These are phyloP conservation scores for Aspergillus panamensis DNA, from an alignment of 495 filamentous ascomycete genomes.

Conservation along the genomic window DNA sequence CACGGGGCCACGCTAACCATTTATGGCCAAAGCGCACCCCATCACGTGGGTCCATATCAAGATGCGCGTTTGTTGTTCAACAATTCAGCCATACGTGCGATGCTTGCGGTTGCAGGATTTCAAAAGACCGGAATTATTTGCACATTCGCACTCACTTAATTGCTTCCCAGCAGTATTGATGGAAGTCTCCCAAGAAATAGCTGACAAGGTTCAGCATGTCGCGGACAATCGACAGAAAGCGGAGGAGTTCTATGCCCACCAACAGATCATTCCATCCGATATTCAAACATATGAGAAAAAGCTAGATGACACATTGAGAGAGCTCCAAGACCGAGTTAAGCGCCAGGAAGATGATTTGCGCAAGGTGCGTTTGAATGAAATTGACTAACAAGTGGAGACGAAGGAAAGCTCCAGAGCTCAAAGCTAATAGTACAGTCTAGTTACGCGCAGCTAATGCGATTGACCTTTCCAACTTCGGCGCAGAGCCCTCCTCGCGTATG, in stretches of 20 bases:
- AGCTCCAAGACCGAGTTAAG: slow-evolving; percentile 60
- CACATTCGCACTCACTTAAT: background rate
- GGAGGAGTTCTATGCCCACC: slow-evolving; percentile 33
- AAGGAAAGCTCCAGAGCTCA: background rate
- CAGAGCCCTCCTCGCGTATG: slow-evolving; percentile 46
- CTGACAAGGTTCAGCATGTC: slow-evolving; percentile 40
- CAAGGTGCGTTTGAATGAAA: slow-evolving; percentile 32
- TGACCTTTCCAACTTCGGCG: slow-evolving; percentile 37
- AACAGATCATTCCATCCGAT: slow-evolving; percentile 32
- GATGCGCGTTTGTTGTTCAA: background rate
- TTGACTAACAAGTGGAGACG: background rate
- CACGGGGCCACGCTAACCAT: slow-evolving; percentile 25
- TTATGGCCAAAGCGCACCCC: background rate
- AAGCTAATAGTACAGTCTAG: slow-evolving; percentile 29
- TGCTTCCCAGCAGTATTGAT: slow-evolving; percentile 19
- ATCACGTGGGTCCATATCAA: slow-evolving; percentile 16
- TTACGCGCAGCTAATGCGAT: slow-evolving; percentile 41
- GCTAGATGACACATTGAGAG: slow-evolving; percentile 61
- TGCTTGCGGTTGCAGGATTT: background rate
- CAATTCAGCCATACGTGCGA: background rate
- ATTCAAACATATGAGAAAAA: slow-evolving; percentile 44
- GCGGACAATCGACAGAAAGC: slow-evolving; percentile 35
- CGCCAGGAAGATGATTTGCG: slow-evolving; percentile 62
- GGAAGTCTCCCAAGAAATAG: slow-evolving; percentile 32
- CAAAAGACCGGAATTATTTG: background rate